These are phyloP conservation scores for Coniosporium apollinis DNA, from an alignment of 495 filamentous ascomycete species.

Conservation along the genomic window DNA sequence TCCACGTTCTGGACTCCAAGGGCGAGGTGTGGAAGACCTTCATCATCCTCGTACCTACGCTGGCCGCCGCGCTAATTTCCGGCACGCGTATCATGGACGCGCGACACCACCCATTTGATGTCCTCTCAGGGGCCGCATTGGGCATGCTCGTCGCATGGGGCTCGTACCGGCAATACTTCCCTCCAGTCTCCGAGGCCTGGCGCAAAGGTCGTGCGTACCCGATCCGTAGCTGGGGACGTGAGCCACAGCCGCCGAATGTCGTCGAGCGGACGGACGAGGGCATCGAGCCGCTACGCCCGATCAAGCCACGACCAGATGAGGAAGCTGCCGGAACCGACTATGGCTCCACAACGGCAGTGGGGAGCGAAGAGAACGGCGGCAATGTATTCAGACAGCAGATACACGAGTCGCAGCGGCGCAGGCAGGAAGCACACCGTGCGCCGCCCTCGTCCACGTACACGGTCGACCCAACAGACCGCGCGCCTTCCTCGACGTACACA, in stretches of 20 bases:
- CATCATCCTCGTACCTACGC: conserved; percentile 43
- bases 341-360: conserved; percentile 6
- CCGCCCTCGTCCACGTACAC: conserved; percentile 2
- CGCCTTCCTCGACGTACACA: conserved; percentile 5
- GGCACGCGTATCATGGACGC: conserved; percentile 55
- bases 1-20: conserved; percentile 45
- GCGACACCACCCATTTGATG: conserved; percentile 79
- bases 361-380: conserved; percentile 2
- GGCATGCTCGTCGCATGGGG: conserved; percentile 21
- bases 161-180: conserved; percentile 25
- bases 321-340: conserved; percentile 9
- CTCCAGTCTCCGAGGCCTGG: conserved; percentile 36
- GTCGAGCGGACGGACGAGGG: conserved; percentile 7
- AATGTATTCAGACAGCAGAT: conserved; percentile 20
- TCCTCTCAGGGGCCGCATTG: conserved; percentile 47
- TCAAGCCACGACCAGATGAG: conserved; percentile 3
- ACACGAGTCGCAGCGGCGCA: conserved; percentile 10
- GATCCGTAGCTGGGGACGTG: conserved; percentile 39
- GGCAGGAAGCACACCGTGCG: conserved; percentile 2
- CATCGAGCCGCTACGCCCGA: conserved; percentile 5
- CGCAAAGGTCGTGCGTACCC: conserved; percentile 46
- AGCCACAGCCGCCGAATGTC: conserved; percentile 8
- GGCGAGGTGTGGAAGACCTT: conserved; percentile 61
- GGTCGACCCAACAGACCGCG: conserved; percentile 2
- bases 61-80: conserved; percentile 38